These are phyloP conservation scores for Colletotrichum tofieldiae DNA, from an alignment of 2,329 filamentous ascomycete species.

Conservation along the genomic window DNA sequence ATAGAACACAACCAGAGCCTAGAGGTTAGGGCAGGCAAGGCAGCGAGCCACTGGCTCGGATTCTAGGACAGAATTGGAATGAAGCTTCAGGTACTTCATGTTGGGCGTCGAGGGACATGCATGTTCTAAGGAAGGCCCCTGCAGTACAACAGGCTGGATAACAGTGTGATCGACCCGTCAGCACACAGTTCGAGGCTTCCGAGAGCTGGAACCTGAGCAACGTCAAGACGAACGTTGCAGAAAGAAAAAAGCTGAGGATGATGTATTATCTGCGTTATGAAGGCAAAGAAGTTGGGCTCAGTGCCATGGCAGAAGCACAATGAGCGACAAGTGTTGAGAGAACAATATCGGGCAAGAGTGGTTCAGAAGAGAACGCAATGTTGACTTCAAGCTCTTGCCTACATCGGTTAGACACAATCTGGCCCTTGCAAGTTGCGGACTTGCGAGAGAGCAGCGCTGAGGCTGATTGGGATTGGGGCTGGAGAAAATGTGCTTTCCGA, in stretches of 20 bases:
- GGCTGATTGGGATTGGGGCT: neutral
- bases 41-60: neutral
- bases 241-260: neutral
- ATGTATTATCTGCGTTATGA: neutral
- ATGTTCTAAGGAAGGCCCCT: neutral
- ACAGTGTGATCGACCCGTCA: neutral
- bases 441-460: neutral
- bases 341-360: too few species aligned
- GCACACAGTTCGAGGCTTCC: neutral
- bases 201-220: neutral
- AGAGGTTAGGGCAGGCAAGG: neutral
- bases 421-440: neutral
- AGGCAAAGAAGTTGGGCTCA: neutral
- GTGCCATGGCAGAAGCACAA: neutral
- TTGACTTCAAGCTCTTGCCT: too few species aligned
- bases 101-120: neutral
- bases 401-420: neutral
- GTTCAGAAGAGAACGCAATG: too few species aligned
- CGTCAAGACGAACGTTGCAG: neutral
- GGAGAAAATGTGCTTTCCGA: neutral
- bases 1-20: neutral
- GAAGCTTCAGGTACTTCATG: neutral
- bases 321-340: too few species aligned
- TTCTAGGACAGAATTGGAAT: too few species aligned
- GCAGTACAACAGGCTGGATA: neutral